phyloP scores from a whole-genome alignment of 2,329 filamentous ascomycete species.

The Fusarium veterinarium region DNA sequence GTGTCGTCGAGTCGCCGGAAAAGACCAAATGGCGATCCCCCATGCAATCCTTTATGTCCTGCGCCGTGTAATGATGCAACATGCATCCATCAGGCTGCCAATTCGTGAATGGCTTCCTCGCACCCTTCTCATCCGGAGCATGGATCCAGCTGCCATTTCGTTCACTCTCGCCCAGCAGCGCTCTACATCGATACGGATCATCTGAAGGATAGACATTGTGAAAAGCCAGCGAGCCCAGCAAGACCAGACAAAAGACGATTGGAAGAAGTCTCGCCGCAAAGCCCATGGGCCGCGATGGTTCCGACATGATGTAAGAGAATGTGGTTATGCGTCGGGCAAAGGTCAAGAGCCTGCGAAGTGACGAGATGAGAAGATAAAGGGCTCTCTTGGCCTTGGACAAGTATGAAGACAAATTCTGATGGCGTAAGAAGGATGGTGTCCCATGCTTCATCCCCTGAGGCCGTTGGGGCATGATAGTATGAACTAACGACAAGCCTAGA shows the following conservation, averaged over 20 bases:
- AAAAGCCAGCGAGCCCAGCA: constrained; percentile 32
- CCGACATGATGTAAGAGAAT: constrained; percentile 20
- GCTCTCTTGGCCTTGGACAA: background rate
- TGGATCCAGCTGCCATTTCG: constrained; percentile 63
- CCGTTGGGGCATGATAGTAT: constrained; percentile 8
- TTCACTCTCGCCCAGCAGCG: constrained; percentile 48
- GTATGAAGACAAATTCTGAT: background rate
- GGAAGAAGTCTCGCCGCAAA: constrained; percentile 31
- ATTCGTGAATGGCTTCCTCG: constrained; percentile 52
- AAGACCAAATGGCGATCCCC: constrained; percentile 65
- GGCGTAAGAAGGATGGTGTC: background rate
- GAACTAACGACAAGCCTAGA: background rate
- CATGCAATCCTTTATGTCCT: constrained; percentile 66
- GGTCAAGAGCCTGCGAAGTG: background rate
- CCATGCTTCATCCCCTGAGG: constrained; percentile 16
- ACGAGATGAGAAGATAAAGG: background rate
- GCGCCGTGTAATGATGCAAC: constrained; percentile 63
- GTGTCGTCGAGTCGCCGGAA: constrained; percentile 69
- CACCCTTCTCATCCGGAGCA: constrained; percentile 46
- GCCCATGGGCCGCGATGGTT: constrained; percentile 11
- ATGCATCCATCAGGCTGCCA: constrained; percentile 73
- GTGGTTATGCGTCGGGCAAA: background rate
- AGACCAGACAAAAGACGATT: constrained; percentile 29
- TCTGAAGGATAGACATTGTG: constrained; percentile 17
- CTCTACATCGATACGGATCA: constrained; percentile 66